Conservation (phyloP, 805 yeast genomes). For the Diddensiella santjacobensis region DNA sequence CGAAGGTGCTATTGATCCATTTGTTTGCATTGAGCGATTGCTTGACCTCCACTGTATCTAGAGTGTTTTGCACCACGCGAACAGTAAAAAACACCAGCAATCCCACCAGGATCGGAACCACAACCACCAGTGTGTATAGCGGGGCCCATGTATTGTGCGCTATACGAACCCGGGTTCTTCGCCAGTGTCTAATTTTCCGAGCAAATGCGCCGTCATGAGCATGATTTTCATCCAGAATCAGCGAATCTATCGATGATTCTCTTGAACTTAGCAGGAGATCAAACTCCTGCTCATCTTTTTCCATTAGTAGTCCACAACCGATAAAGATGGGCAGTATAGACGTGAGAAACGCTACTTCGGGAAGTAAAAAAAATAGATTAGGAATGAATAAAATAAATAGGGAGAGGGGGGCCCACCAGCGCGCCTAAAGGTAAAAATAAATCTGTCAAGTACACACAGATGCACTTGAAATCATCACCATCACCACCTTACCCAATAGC, state of each 20-base stretch:
- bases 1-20: constrained; percentile 25
- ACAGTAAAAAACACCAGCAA: constrained; percentile 3
- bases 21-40: constrained; percentile 3
- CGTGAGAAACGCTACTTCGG: too few relatives aligned
- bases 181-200: constrained; percentile 1
- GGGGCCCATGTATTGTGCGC: constrained; percentile 17
- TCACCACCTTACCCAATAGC: too few relatives aligned
- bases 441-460: too few relatives aligned
- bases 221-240: background rate
- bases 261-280: background rate
- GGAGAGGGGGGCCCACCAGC: too few relatives aligned
- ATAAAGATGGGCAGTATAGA: too few relatives aligned
- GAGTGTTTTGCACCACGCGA: background rate
- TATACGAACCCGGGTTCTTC: constrained; percentile 17
- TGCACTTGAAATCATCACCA: too few relatives aligned
- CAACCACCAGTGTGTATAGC: constrained; percentile 1
- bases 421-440: too few relatives aligned
- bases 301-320: too few relatives aligned
- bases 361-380: too few relatives aligned
- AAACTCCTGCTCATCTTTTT: background rate
- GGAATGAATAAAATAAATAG: too few relatives aligned
- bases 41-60: background rate
- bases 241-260: background rate
- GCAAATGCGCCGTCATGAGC: constrained; percentile 1
- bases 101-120: constrained; percentile 4